Percentiles rank a stretch among this genome's conserved stretches.
phyloP scores from a whole-genome alignment of 176 grass and related monocot genomes.

The Raddia guianensis region DNA sequence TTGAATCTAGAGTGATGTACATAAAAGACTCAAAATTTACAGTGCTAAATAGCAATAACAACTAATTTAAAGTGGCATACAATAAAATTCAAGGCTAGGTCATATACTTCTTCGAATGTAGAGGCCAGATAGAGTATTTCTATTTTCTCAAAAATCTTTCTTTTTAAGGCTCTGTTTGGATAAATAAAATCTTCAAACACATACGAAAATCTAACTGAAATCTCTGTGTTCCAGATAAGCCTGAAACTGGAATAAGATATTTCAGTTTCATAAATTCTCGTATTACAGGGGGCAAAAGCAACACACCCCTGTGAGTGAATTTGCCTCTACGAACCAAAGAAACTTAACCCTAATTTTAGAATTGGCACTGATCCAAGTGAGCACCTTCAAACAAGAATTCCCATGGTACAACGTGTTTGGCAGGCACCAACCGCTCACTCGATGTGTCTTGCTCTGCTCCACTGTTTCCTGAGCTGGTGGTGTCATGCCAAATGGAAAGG shows the following conservation, averaged over 20 bases:
- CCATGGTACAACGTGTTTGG: background rate
- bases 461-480: background rate
- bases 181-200: background rate
- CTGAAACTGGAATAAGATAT: background rate
- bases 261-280: no score
- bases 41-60: no score
- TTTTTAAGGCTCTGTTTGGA: background rate
- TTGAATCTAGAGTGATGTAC: no score
- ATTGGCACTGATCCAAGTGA: background rate
- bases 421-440: background rate
- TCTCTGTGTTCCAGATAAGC: background rate
- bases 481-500: conserved; percentile 12
- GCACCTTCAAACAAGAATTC: background rate
- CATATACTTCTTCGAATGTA: no score
- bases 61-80: no score
- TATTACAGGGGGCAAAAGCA: no score
- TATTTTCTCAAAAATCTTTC: no score
- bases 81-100: no score
- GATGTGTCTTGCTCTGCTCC: background rate
- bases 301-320: no score
- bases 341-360: background rate
- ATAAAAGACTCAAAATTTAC: no score
- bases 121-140: no score
- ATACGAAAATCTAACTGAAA: background rate
- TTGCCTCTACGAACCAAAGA: no score